Conservation (phyloP, 1,284 basidiomycete genomes). For the Takashimella koratensis region DNA sequence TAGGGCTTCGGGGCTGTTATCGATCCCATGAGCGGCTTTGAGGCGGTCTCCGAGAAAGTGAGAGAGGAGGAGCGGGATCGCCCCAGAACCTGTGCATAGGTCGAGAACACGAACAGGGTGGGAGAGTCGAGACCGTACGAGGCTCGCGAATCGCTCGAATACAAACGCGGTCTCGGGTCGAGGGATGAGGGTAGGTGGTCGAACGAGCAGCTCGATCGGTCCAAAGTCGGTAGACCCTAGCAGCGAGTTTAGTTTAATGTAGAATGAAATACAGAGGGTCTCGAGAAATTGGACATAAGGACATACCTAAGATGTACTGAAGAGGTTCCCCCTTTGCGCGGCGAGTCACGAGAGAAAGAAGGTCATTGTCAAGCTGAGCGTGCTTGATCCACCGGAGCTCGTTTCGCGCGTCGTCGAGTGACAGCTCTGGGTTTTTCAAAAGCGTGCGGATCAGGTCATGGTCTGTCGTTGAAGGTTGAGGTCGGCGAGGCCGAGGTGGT, state of each 20-base stretch:
- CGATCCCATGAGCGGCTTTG: slow-evolving; percentile 60
- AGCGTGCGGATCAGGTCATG: slow-evolving; percentile 10
- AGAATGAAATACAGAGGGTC: no score
- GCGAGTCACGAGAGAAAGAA: slow-evolving; percentile 35
- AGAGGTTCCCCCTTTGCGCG: slow-evolving; percentile 68
- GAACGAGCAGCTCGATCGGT: slow-evolving; percentile 64
- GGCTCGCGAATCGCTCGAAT: slow-evolving; percentile 52
- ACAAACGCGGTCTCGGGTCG: slow-evolving; percentile 82
- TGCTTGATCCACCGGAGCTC: slow-evolving; percentile 40
- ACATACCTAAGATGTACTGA: slow-evolving; percentile 82
- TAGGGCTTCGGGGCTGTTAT: slow-evolving; percentile 67
- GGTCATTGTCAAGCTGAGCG: slow-evolving; percentile 15
- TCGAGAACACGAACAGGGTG: slow-evolving; percentile 58
- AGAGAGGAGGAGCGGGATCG: slow-evolving; percentile 76
- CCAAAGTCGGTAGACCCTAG: slow-evolving; percentile 85
- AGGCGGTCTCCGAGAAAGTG: slow-evolving; percentile 58
- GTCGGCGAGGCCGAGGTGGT: no score
- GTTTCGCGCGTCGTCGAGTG: slow-evolving; percentile 27
- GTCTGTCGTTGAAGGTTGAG: no score
- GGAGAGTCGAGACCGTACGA: slow-evolving; percentile 9
- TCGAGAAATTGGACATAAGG: no score
- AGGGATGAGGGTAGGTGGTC: slow-evolving; percentile 80
- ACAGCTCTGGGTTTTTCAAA: slow-evolving; percentile 35
- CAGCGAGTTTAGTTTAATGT: neutral
- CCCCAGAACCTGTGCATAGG: slow-evolving; percentile 84